Base-by-base conservation (phyloP, 1,284 basidiomycete species). In the Trametes pubescens region DNA sequence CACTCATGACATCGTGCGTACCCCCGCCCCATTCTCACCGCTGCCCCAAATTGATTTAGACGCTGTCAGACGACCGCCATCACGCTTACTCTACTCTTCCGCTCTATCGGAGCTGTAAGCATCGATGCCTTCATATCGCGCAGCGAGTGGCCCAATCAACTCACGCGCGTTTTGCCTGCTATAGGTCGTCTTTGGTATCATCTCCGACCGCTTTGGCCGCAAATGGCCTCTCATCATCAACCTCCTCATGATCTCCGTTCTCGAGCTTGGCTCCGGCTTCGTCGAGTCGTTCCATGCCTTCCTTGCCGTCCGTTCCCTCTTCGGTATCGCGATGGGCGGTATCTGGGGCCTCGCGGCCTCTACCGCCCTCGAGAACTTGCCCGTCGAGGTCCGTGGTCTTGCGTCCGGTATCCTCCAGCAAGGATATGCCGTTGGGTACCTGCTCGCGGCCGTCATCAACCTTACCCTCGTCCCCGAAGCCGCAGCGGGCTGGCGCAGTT, bases 201-300 rank as follows among this genome's bases (percentile, higher is more conserved):
- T 92, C 34, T 92, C 91, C 18, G 95, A 96, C 76, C 86, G 96
- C 10, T 97, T 86, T 75, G 96, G 96, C 2, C 87, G 96, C 49
- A 96, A 96, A 81, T 99, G 94, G 93, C 95, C 96, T 1, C 81
- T 98, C 3, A 88, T 95, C 46, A 70, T 75, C 72, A 98, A 98
- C 76, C 79, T 95, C 54, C 56, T 92, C 18, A 72, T 95, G 51
- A 86, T 94, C 66, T 81, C 84, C n/a, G 77, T 86, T 11, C 86
- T 98, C 63, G 90, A 95, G 69, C 86, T 99, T 18, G 93, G 89
- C 0, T 88, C 85, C 7, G 87, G 90, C 47, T 93, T 92, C 74
- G 87, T 88, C n/a, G 79, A 87, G 16, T 91, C 86, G 0, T 93
- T 83, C 77, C 24, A 64, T 0, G 82, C 89, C 68, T 93, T 93